phyloP scores from a whole-genome alignment of 108 stramenopile species.

The Aurantiochytrium sp. region DNA sequence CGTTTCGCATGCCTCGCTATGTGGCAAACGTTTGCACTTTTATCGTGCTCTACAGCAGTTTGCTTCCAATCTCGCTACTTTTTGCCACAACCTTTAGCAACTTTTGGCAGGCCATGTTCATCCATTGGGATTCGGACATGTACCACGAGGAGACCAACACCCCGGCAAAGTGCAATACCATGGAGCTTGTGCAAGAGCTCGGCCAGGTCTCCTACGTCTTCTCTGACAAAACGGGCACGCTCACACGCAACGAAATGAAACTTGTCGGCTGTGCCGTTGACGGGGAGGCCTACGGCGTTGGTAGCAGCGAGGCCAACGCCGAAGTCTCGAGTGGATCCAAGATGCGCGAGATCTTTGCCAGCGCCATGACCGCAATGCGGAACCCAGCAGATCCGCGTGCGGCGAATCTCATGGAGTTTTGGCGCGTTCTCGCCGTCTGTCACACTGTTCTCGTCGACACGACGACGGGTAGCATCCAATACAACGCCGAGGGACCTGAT shows the following conservation, averaged over 20 bases:
- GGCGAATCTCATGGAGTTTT: background rate
- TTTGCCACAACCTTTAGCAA: conserved; percentile 57
- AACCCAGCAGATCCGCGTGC: background rate
- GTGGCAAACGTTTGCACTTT: conserved; percentile 70
- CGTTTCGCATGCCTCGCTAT: conserved; percentile 31
- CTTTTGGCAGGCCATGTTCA: conserved; percentile 43
- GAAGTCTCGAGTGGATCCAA: background rate
- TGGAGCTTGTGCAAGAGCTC: conserved; percentile 31
- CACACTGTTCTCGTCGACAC: conserved; percentile 31
- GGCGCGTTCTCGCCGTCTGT: conserved; percentile 63
- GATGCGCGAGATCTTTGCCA: background rate
- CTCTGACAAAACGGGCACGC: conserved; percentile 53
- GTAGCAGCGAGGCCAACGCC: background rate
- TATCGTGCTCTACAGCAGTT: conserved; percentile 64
- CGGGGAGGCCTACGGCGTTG: conserved; percentile 68
- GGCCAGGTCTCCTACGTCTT: conserved; percentile 30
- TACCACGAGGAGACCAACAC: conserved; percentile 50
- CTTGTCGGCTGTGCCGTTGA: conserved; percentile 73
- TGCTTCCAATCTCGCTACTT: conserved; percentile 58
- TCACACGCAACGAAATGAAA: conserved; percentile 52
- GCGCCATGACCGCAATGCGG: background rate
- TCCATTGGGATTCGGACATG: conserved; percentile 50
- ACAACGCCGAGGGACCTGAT: conserved; percentile 52
- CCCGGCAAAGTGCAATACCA: conserved; percentile 40
- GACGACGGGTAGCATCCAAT: background rate